Evolutionary conservation across 176 grass and related monocot genomes (phyloP).

Genomic region (Oryza australiensis): DNA sequence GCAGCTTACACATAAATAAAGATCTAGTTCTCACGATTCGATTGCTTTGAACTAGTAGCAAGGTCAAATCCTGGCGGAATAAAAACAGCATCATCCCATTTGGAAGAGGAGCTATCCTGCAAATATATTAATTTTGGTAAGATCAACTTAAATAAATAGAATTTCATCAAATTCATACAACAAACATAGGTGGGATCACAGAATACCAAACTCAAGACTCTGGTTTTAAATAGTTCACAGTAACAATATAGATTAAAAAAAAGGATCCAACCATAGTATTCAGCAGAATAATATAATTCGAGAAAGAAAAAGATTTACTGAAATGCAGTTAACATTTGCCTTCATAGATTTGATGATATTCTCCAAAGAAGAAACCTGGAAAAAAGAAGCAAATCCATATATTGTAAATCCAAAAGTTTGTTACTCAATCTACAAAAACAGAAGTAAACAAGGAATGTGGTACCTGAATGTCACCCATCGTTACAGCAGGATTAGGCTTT

Average conservation of each 20-base stretch:
- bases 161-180: background rate
- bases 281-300: background rate
- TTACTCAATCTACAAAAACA: background rate
- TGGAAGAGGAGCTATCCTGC: constrained; percentile 63
- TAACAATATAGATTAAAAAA: background rate
- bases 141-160: background rate
- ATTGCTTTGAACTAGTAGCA: constrained; percentile 32
- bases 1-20: background rate
- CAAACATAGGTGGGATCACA: background rate
- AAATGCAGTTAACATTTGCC: constrained; percentile 35
- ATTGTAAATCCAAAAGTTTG: background rate
- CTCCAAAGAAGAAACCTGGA: constrained; percentile 80
- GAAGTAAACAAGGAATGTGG: background rate
- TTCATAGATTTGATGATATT: constrained; percentile 87
- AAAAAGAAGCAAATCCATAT: constrained; percentile 7
- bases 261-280: background rate
- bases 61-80: constrained; percentile 88
- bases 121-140: constrained; percentile 38
- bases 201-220: background rate
- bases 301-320: background rate
- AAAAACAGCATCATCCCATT: constrained; percentile 87
- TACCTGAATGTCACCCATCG: constrained; percentile 80
- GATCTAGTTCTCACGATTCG: constrained; percentile 23
- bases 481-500: constrained; percentile 57
- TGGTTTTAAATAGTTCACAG: background rate